Evolutionary conservation across 169 alveolate genomes (phyloP), one percentile per base, ranked within the genome.

Genomic region (Plasmodium malariae): DNA sequence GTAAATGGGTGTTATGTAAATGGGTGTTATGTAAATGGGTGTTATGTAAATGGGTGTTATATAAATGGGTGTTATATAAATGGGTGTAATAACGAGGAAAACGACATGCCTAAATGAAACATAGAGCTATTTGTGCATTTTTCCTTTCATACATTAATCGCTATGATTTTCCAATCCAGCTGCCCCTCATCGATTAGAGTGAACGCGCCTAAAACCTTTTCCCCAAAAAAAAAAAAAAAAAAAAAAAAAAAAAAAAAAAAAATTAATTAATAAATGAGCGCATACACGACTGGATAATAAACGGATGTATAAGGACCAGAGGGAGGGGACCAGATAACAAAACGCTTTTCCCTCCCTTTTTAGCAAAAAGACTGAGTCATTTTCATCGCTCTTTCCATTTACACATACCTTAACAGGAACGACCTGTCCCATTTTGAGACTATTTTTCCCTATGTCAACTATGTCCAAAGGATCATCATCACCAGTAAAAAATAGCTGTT

Each of bases 391-490:
- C n/a, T n/a, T n/a, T n/a, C n/a, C n/a, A n/a, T n/a, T n/a, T n/a
- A n/a, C n/a, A n/a, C n/a, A n/a, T 67, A 76, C 89, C 89, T 76
- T 76, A 26, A 76, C 89, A 9, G 89, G 89, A 1, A 65, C 89
- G 2, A 76, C n/a, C 37, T 76, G 78, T 0, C 89, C 89, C 67
- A 76, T 76, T 14, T 76, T 76, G 32, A 76, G 36, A 24, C 43
- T 34, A 17, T 45, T 65, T 2, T 24, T n/a, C 14, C 89, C 89
- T n/a, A 76, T 37, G 71, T 76, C 89, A 34, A 76, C 26, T 37
- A 76, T 57, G 37, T 76, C 89, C 17, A 76, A 55, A 14, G 89
- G 89, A 54, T 76, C 89, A 54, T 76, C 76, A 55, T 76, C 89
- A 5, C 89, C 89, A 34, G 76, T 76, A 55, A 76, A 76, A 36